Conservation (phyloP, 2,329 filamentous ascomycete genomes). For the Amesomyces nigricolor region DNA sequence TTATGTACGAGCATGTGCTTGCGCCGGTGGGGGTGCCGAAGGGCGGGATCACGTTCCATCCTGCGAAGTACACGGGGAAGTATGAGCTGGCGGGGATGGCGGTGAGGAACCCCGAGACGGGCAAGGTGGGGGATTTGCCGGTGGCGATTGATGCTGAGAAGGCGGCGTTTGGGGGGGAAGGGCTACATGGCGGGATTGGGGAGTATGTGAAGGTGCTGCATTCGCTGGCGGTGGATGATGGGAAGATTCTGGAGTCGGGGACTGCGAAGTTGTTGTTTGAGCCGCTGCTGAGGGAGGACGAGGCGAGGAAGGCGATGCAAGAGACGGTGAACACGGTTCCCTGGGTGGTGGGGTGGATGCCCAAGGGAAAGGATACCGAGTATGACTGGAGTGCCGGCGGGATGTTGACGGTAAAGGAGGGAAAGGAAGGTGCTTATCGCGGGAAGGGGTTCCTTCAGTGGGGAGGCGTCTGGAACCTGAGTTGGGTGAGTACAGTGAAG, state of each 20-base stretch:
- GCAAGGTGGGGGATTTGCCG: conserved; percentile 1
- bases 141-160: conserved; percentile 4
- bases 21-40: conserved; percentile 18
- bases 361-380: conserved; percentile 15
- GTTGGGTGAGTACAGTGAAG: conserved; percentile 22
- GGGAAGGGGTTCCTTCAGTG: conserved; percentile 25
- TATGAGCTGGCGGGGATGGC: conserved; percentile 9
- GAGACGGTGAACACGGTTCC: conserved; percentile 17
- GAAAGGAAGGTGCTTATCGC: conserved; percentile 14
- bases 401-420: conserved; percentile 18
- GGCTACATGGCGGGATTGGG: conserved; percentile 20
- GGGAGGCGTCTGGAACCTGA: conserved; percentile 25
- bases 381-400: conserved; percentile 28
- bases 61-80: conserved; percentile 7
- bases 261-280: conserved; percentile 23
- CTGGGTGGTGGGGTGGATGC: conserved; percentile 25
- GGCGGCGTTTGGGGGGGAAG: conserved; percentile 28
- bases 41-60: conserved; percentile 25
- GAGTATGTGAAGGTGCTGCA: conserved; percentile 24
- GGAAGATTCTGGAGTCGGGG: conserved; percentile 17
- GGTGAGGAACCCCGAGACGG: not conserved
- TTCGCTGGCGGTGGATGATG: conserved; percentile 26
- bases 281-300: conserved; percentile 17
- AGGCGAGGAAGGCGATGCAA: conserved; percentile 16
- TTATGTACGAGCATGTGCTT: conserved; percentile 24